Base-by-base conservation (phyloP, 2,329 filamentous ascomycete genomes). In the Pezicula radicicola region DNA sequence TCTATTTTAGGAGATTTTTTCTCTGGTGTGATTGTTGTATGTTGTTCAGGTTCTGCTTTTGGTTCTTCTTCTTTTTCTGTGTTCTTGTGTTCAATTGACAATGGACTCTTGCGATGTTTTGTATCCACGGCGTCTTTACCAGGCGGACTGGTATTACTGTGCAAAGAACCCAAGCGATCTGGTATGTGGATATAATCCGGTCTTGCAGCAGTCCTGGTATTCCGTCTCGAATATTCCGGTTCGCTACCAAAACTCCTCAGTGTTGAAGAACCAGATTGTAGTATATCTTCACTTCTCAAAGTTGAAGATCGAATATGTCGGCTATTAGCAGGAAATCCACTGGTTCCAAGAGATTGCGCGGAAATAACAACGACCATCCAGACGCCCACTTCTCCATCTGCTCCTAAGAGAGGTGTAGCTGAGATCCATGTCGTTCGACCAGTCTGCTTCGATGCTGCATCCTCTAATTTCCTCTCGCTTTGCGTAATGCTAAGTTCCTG, bases 331-430 rank as follows among this genome's bases (percentile, higher is more conserved):
- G 28, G 28, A 30, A 30, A 30, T 30, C 28, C 10, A 12, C 28
- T 6, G 10, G 28, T 9, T 9, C 28, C 28, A 12, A 30, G 28
- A 30, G 28, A 30, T 30, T 30, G 28, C 28, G 28, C 7, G 10
- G 28, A 9, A 12, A 56, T 37, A n/a, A 56, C 47, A 2, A 56
- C 49, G 13, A 56, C 47, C 55, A 56, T 54, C 55, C 51, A 56
- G 4, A 56, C 55, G 1, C 55, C 55, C 6, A 51, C 44, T 5
- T 37, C 44, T 7, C 51, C 49, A 18, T 52, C 48, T 2, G 18
- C 30, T 27, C 50, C 55, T 2, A 54, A 25, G 21, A 56, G 16
- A 6, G 52, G 55, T n/a, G 52, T 56, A 4, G 49, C 52, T 10
- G 52, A 54, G 12, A 56, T 50, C 52, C 49, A 56, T 5, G 13